Conservation (phyloP, 768 basidiomycete species). For the Tricholoma terreum region DNA sequence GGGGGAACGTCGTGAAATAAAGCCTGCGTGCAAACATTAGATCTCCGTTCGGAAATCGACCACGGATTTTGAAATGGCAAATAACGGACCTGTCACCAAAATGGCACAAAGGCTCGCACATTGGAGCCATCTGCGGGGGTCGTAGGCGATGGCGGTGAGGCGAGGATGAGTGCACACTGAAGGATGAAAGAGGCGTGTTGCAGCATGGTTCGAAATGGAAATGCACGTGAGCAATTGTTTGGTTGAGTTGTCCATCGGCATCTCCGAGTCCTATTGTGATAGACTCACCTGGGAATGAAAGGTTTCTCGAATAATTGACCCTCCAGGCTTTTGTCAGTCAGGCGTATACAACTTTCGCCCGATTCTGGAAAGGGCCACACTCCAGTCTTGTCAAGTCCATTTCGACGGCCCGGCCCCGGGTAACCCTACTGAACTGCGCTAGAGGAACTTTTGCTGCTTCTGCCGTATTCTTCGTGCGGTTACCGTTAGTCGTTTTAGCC, state of each 20-base stretch:
- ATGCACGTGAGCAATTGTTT: conserved; percentile 21
- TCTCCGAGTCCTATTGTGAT: too few relatives aligned
- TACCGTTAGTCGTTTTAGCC: too few relatives aligned
- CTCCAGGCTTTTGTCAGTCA: too few relatives aligned
- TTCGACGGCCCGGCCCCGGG: too few relatives aligned
- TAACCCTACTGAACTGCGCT: too few relatives aligned
- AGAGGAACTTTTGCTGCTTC: too few relatives aligned
- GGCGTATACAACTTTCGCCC: too few relatives aligned
- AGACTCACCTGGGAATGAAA: too few relatives aligned
- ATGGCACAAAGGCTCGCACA: conserved; percentile 76
- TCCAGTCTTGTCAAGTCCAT: too few relatives aligned
- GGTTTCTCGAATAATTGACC: too few relatives aligned
- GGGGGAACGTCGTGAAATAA: conserved; percentile 86
- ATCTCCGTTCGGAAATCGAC: conserved; percentile 12
- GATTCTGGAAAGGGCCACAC: too few relatives aligned
- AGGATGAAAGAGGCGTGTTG: conserved; percentile 22
- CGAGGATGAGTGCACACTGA: conserved; percentile 10
- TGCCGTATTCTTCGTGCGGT: too few relatives aligned
- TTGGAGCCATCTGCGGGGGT: conserved; percentile 35
- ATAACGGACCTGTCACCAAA: conserved; percentile 69
- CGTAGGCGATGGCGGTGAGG: conserved; percentile 14
- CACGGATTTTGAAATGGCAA: neutral
- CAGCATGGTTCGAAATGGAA: conserved; percentile 16
- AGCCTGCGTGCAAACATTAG: conserved; percentile 46
- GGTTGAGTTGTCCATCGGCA: conserved; percentile 5